Base-by-base conservation (phyloP, 2,329 filamentous ascomycete genomes). In the Diplocarpon rosae region DNA sequence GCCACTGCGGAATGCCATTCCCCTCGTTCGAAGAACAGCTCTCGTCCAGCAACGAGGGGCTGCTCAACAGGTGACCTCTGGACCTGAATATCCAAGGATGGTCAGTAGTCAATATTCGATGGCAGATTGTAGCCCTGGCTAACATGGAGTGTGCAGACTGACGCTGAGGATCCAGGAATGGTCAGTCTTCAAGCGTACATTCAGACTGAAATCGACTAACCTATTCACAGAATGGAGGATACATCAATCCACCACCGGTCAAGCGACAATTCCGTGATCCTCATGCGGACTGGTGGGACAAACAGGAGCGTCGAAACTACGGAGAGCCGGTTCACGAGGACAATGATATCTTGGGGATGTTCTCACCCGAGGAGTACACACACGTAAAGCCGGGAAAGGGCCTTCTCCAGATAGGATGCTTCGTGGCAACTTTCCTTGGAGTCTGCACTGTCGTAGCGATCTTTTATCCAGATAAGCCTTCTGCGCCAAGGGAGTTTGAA, bases 241-340 rank as follows among this genome's bases (percentile, higher is more conserved):
- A 87, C 65, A 75, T 85, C 61, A 87, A 89, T 68, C 84, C 85
- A 47, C 78, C 80, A 12, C 68, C 73, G 43, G 70, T 90, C 66
- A 95, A 95, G 74, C 84, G 90, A 57, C 82, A 88, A 65, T 85
- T 87, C 69, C 86, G 92, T 63, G 92, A 96, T 66, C 92, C 93
- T 30, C 78, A 96, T 64, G 90, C 68, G 62, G 81, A 86, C 62
- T 98, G 88, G 87, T 96, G 88, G 86, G 90, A 98, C 68, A 84
- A 88, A 66, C 92, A 98, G 69, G 92, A 96, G 67, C 82, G 89
- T 63, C 80, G 92, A 60, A 96, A 98, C 74, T 96, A 85, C 64
- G 89, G 89, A 66, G 93, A 98, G 67, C 86, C 90, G 11, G 79
- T 94, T 42, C 90, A 98, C 66, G 93, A 98, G 67, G 92, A 98